Conservation (phyloP, 148 eudicot species). For the Polygonum aviculare region DNA sequence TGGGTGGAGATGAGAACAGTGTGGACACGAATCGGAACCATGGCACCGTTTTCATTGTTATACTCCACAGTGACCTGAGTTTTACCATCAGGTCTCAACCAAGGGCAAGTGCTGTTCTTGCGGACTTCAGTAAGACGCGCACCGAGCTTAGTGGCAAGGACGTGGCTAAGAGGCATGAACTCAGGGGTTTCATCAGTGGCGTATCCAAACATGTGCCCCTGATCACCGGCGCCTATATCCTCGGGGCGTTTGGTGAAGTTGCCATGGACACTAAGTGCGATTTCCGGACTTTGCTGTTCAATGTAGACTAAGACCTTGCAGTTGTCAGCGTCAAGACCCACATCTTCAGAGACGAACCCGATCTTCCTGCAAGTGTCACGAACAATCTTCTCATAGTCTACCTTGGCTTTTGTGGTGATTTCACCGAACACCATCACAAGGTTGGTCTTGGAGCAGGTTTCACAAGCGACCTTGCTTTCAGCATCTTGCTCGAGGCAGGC, state of each 20-base stretch:
- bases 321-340: slow-evolving; percentile 34
- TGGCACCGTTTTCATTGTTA: slow-evolving; percentile 29
- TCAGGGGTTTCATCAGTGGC: slow-evolving; percentile 47
- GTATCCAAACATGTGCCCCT: slow-evolving; percentile 50
- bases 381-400: slow-evolving; percentile 29
- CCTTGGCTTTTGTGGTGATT: slow-evolving; percentile 30
- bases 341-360: slow-evolving; percentile 22
- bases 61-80: slow-evolving; percentile 40
- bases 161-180: slow-evolving; percentile 40
- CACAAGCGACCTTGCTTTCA: slow-evolving; percentile 46
- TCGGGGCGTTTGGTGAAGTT: slow-evolving; percentile 34
- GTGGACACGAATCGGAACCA: slow-evolving; percentile 36
- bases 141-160: slow-evolving; percentile 34
- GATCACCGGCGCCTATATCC: slow-evolving; percentile 33
- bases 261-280: slow-evolving; percentile 38
- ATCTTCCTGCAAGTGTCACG: slow-evolving; percentile 21
- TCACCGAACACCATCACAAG: slow-evolving; percentile 36
- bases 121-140: slow-evolving; percentile 33
- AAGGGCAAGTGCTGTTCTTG: slow-evolving; percentile 30
- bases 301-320: slow-evolving; percentile 32
- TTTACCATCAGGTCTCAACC: slow-evolving; percentile 43
- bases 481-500: slow-evolving; percentile 44
- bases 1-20: slow-evolving; percentile 42
- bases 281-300: slow-evolving; percentile 48
- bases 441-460: slow-evolving; percentile 40